Conservation (phyloP, 164 flowering plant species). For the Cinnamomum micranthum region DNA sequence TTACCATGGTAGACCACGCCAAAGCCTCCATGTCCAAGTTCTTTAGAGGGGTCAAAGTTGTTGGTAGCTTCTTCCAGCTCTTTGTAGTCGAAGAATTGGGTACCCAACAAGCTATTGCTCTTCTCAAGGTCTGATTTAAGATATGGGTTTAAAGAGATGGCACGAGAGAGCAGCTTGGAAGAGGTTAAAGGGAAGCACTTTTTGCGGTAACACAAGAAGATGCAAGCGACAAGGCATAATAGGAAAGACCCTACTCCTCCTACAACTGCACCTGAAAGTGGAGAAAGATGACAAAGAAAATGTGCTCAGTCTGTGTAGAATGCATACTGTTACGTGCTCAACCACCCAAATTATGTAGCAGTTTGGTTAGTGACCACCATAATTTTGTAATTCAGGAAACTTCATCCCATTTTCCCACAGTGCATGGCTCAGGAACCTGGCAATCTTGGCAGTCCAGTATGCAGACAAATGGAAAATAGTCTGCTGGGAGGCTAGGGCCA, state of each 20-base stretch:
- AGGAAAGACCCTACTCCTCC: background rate
- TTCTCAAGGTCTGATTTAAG: constrained; percentile 14
- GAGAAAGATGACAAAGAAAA: too few species aligned
- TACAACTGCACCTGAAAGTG: constrained; percentile 7
- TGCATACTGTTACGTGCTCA: too few species aligned
- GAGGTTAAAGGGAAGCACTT: background rate
- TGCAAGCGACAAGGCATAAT: background rate
- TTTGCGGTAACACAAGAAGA: background rate
- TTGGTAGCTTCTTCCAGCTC: constrained; percentile 40
- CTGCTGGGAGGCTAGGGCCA: too few species aligned
- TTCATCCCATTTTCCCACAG: too few species aligned
- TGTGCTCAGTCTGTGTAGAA: too few species aligned
- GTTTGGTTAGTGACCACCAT: too few species aligned
- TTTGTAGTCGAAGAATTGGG: constrained; percentile 21
- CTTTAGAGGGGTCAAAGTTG: constrained; percentile 25
- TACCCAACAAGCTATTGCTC: background rate
- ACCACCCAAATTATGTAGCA: too few species aligned
- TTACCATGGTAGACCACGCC: constrained; percentile 37
- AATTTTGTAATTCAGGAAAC: too few species aligned
- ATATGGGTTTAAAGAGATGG: background rate
- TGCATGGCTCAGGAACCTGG: too few species aligned
- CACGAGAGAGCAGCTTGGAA: background rate
- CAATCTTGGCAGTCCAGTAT: too few species aligned
- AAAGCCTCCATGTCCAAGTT: constrained; percentile 37
- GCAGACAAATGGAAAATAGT: too few species aligned